These are phyloP conservation scores for Abeoforma whisleri DNA, from an alignment of 78 protist genomes.

Conservation along the genomic window DNA sequence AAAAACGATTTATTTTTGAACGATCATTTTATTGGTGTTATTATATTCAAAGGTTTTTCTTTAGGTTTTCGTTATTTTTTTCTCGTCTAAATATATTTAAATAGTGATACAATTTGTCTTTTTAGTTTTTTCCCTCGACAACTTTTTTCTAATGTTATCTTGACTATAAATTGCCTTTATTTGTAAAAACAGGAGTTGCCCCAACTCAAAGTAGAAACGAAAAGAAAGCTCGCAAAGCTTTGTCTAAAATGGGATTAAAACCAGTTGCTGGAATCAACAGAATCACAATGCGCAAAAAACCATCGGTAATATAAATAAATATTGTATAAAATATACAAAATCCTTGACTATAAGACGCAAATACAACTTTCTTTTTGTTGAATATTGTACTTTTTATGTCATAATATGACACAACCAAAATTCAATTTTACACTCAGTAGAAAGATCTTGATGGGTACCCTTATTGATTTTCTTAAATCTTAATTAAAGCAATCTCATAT, in stretches of 20 bases:
- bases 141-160: neutral
- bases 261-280: conserved; percentile 66
- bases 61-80: too few relatives aligned
- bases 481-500: neutral
- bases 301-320: conserved; percentile 41
- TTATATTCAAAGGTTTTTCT: too few relatives aligned
- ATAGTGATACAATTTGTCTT: neutral
- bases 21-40: too few relatives aligned
- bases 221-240: conserved; percentile 79
- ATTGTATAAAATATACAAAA: neutral
- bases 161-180: too few relatives aligned
- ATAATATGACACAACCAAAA: too few relatives aligned
- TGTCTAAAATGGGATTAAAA: conserved; percentile 78
- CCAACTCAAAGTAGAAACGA: conserved; percentile 57
- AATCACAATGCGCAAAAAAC: conserved; percentile 64
- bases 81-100: neutral
- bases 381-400: neutral
- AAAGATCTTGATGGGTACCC: too few relatives aligned
- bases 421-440: too few relatives aligned
- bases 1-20: too few relatives aligned
- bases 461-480: too few relatives aligned
- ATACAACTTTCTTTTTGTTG: neutral
- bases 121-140: neutral
- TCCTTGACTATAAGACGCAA: neutral
- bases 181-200: neutral